These are phyloP conservation scores for Prosopis cineraria DNA, from an alignment of 306 rosid species.

Conservation along the genomic window DNA sequence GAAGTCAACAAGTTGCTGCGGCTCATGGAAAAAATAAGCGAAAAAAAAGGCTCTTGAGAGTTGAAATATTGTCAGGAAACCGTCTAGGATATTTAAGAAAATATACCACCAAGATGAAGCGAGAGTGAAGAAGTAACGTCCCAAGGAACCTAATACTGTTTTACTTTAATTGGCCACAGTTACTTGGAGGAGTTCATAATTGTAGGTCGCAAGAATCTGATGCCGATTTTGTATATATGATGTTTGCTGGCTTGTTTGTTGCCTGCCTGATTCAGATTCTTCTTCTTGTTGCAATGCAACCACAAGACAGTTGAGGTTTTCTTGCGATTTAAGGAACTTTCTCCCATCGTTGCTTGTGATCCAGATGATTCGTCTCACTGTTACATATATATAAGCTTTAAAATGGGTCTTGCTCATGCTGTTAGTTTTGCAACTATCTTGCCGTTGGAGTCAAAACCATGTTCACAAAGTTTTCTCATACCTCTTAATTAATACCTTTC, in stretches of 20 bases:
- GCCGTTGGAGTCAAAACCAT: background rate
- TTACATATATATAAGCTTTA: background rate
- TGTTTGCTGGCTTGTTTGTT: background rate
- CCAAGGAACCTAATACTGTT: conserved; percentile 3
- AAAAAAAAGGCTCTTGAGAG: background rate
- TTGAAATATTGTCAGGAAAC: background rate
- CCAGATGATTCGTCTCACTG: background rate
- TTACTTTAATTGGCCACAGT: background rate
- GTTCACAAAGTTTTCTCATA: background rate
- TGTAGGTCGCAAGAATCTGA: background rate
- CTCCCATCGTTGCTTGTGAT: background rate
- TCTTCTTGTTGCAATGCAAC: background rate
- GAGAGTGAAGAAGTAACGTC: background rate
- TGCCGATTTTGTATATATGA: background rate
- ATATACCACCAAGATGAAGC: background rate
- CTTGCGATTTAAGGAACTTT: conserved; percentile 27
- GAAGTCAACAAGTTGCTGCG: conserved; percentile 1
- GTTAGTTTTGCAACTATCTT: background rate
- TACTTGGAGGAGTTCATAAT: background rate
- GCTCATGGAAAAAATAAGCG: background rate
- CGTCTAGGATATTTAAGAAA: background rate
- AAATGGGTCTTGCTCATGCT: background rate
- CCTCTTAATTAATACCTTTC: too few relatives aligned
- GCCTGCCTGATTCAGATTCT: conserved; percentile 27
- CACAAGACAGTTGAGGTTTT: background rate